phyloP scores from a whole-genome alignment of 495 filamentous ascomycete species.

The Penicillium canescens region DNA sequence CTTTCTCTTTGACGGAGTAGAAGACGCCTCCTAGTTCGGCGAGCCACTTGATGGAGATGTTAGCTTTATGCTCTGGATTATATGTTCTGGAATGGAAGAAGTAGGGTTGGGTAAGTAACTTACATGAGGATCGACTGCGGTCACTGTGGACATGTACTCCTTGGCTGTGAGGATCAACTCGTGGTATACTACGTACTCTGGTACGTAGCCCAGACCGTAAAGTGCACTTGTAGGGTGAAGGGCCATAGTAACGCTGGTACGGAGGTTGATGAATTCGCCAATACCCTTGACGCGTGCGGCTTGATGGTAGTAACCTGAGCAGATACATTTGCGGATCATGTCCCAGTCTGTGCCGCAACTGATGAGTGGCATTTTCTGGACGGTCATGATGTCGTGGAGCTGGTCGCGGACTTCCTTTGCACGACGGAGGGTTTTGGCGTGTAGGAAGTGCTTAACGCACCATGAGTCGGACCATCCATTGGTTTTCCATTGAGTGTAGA shows the following conservation, averaged over 20 bases:
- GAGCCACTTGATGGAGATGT: slow-evolving; percentile 64
- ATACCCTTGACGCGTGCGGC: slow-evolving; percentile 97
- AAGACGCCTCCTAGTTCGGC: slow-evolving; percentile 98
- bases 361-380: slow-evolving; percentile 83
- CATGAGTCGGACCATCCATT: slow-evolving; percentile 90
- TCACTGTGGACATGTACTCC: slow-evolving; percentile 99
- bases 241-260: slow-evolving; percentile 90
- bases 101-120: slow-evolving; percentile 16
- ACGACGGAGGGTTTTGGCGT: slow-evolving; percentile 84
- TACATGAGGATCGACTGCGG: slow-evolving; percentile 88
- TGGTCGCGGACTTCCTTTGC: slow-evolving; percentile 95
- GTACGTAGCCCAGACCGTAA: slow-evolving; percentile 89
- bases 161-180: slow-evolving; percentile 96
- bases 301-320: slow-evolving; percentile 97
- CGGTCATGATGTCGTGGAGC: slow-evolving; percentile 90
- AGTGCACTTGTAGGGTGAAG: slow-evolving; percentile 92
- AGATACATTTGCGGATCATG: slow-evolving; percentile 91
- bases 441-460: slow-evolving; percentile 91
- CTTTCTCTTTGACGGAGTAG: slow-evolving; percentile 97
- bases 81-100: not conserved
- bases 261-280: slow-evolving; percentile 94
- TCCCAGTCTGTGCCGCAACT: slow-evolving; percentile 98
- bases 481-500: slow-evolving; percentile 92
- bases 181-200: slow-evolving; percentile 97
- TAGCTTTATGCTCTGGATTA: not conserved